A percentile compares a stretch with the other conserved stretches of the same genome.
Conservation (phyloP, 768 basidiomycete genomes). For the Trametes coccinea region DNA sequence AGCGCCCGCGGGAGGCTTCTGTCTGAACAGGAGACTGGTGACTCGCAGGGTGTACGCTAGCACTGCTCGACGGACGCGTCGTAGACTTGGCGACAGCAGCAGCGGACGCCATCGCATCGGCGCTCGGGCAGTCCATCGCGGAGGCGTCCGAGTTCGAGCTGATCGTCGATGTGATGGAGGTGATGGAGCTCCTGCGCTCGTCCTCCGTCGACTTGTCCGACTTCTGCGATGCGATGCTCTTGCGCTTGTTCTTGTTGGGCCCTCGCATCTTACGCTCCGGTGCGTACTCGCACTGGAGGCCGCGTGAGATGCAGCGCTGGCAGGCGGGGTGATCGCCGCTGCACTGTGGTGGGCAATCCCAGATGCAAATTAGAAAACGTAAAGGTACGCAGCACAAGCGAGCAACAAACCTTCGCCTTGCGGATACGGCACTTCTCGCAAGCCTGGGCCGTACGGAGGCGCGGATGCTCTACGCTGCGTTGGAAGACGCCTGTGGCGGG, state of each 20-base stretch:
- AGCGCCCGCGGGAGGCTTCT: neutral
- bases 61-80: neutral
- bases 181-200: slow-evolving; percentile 15
- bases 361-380: neutral
- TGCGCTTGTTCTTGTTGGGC: slow-evolving; percentile 55
- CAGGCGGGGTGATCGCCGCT: slow-evolving; percentile 71
- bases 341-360: slow-evolving; percentile 45
- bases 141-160: slow-evolving; percentile 4
- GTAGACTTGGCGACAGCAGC: neutral
- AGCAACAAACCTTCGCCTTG: slow-evolving; percentile 65
- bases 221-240: slow-evolving; percentile 2
- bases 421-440: slow-evolving; percentile 73
- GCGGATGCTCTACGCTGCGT: slow-evolving; percentile 60
- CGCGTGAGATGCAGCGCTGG: slow-evolving; percentile 59
- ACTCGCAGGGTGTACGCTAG: neutral
- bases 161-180: slow-evolving; percentile 14
- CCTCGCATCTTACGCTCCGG: slow-evolving; percentile 65
- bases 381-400: neutral
- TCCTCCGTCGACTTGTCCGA: neutral
- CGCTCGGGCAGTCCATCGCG: neutral
- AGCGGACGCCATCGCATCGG: slow-evolving; percentile 5
- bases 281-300: slow-evolving; percentile 65
- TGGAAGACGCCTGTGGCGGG: slow-evolving; percentile 67
- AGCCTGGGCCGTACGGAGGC: slow-evolving; percentile 70
- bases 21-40: neutral